These are phyloP conservation scores for Microascus cirrosus DNA, from an alignment of 2,329 filamentous ascomycete species.

Conservation along the genomic window DNA sequence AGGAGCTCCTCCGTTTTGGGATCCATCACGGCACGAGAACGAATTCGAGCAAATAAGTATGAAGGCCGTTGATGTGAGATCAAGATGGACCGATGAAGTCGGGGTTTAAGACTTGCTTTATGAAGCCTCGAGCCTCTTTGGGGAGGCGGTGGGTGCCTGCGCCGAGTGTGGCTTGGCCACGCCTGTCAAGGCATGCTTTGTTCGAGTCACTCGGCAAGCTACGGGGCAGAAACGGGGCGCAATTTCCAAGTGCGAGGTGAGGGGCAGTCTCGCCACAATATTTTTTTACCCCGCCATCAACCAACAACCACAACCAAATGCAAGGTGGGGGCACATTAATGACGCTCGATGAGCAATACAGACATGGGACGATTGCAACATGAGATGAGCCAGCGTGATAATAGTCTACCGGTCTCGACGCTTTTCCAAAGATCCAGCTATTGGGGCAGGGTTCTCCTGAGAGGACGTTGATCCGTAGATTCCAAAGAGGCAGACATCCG, in stretches of 20 bases:
- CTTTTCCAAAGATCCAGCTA: not conserved
- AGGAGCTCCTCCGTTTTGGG: slow-evolving; percentile 2
- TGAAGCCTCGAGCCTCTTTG: not conserved
- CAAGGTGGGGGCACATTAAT: not conserved
- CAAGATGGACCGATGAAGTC: not conserved
- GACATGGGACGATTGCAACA: no score
- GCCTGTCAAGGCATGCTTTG: not conserved
- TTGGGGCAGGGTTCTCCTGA: not conserved
- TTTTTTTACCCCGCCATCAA: not conserved
- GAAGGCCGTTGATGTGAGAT: not conserved
- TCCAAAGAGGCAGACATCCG: not conserved
- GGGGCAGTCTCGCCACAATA: not conserved
- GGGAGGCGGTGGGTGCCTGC: not conserved
- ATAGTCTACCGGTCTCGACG: no score
- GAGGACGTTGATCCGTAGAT: not conserved
- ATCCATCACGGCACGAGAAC: not conserved
- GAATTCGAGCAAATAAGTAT: not conserved
- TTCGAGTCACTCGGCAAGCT: not conserved
- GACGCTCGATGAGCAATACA: not conserved
- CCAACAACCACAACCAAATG: not conserved
- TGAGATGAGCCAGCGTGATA: no score
- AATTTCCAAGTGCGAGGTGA: not conserved
- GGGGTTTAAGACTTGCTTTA: not conserved
- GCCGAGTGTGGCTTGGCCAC: not conserved
- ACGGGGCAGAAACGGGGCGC: not conserved